Conservation (phyloP, 2,329 filamentous ascomycete genomes). For the Ambrosiella cleistominuta region DNA sequence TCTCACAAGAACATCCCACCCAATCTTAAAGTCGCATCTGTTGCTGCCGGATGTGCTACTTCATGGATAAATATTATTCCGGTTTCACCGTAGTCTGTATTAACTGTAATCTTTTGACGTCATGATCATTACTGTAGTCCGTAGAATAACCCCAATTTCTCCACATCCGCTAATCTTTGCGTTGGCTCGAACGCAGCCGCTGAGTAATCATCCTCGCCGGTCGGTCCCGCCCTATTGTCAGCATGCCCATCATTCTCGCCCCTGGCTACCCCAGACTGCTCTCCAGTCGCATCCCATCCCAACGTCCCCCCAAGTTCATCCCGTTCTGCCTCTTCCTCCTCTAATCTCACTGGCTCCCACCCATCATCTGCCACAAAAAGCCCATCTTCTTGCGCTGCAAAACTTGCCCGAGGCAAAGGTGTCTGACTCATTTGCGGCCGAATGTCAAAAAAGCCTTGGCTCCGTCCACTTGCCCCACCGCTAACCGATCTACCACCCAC, state of each 20-base stretch:
- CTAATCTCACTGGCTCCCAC: conserved; percentile 49
- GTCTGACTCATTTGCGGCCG: conserved; percentile 31
- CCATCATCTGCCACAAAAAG: conserved; percentile 60
- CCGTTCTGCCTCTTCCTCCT: conserved; percentile 38
- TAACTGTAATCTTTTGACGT: neutral
- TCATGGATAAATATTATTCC: conserved; percentile 50
- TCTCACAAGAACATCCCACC: conserved; percentile 36
- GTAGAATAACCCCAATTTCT: conserved; percentile 27
- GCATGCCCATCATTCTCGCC: neutral
- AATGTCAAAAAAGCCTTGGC: conserved; percentile 22
- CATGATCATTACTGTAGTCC: conserved; percentile 2
- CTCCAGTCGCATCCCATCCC: conserved; percentile 48
- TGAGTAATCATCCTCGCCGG: neutral
- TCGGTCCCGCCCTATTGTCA: neutral
- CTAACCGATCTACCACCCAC: neutral
- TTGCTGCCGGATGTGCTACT: conserved; percentile 81
- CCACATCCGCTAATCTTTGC: conserved; percentile 53
- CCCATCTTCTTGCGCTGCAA: conserved; percentile 39
- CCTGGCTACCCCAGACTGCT: neutral
- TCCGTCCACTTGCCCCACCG: neutral
- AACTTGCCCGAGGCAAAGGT: conserved; percentile 33
- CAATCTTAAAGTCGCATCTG: conserved; percentile 33
- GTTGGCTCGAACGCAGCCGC: conserved; percentile 42
- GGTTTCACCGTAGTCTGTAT: conserved; percentile 2
- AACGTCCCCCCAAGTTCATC: conserved; percentile 45